Percentiles rank a stretch among this genome's conserved stretches.
Evolutionary conservation across 768 basidiomycete species (phyloP).

Genomic region (Boletus reticuloceps): DNA sequence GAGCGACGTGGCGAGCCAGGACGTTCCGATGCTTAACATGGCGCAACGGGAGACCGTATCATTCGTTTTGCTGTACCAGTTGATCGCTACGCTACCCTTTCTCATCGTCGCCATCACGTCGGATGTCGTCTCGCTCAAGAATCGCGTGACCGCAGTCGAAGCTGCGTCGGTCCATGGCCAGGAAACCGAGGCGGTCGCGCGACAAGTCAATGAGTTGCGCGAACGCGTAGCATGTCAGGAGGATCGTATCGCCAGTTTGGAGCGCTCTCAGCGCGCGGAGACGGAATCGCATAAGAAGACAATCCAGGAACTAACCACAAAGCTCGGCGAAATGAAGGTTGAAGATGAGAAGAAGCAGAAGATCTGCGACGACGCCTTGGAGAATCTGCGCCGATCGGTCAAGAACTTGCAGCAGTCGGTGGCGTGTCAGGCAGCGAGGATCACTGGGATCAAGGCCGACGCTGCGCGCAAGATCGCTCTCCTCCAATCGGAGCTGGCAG

Average conservation of each 20-base stretch:
- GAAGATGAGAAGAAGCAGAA: conserved; percentile 4
- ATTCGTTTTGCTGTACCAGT: conserved; percentile 7
- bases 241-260: conserved; percentile 7
- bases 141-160: conserved; percentile 18
- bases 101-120: conserved; percentile 5
- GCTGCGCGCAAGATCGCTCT: conserved; percentile 14
- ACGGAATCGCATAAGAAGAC: not conserved
- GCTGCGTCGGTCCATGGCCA: not conserved
- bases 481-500: conserved; percentile 13
- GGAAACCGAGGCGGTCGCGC: conserved; percentile 4
- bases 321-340: not conserved
- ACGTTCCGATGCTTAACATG: not conserved
- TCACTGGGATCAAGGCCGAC: conserved; percentile 16
- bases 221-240: conserved; percentile 11
- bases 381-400: conserved; percentile 2
- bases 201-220: conserved; percentile 8
- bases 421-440: conserved; percentile 15
- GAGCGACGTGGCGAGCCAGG: not conserved
- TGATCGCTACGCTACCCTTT: conserved; percentile 1
- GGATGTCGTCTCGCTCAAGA: conserved; percentile 15
- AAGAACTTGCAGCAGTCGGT: not conserved
- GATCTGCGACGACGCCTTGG: not conserved
- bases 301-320: conserved; percentile 12
- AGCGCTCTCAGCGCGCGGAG: conserved; percentile 6
- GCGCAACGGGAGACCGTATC: not conserved